Evolutionary conservation across 1,284 basidiomycete genomes (phyloP), one percentile per base, ranked within the genome.

Genomic region (Mycosarcoma maydis): DNA sequence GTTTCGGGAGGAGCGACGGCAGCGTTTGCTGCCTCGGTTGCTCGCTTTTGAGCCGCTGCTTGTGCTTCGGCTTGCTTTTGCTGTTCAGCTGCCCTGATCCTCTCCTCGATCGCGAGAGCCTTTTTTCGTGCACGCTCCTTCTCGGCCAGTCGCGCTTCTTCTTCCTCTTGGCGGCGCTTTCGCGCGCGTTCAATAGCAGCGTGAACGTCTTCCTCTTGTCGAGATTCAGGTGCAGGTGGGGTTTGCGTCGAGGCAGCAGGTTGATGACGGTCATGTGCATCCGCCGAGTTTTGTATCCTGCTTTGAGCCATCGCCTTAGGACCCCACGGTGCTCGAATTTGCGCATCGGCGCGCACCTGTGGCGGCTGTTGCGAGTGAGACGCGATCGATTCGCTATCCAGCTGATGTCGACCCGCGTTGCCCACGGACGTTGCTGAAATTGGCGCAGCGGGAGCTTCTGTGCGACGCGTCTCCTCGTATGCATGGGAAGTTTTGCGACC

Each of bases 171-270:
- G 16, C 78, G 71, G 24, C 79, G 68, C 53, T 68, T 75, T 13
- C 79, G 66, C 6, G 79, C 79, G 14, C 79, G 67, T 50, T 81
- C 79, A 6, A 76, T 76, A 30, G 79, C 69, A 19, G 75, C 72
- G 19, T 72, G 55, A 42, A 78, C 73, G 43, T 80, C 79, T 23
- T 75, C 67, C 26, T 67, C 68, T 9, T 29, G 27, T 33, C 6
- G 45, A 17, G 55, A 16, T 22, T 60, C 34, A 14, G 43, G 2
- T 8, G 37, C 27, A 5, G 39, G 23, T 17, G 38, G n/a, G 13
- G 38, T 20, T 29, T 41, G 52, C 16, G 49, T 37, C 3, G 44
- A 6, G 2, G 20, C 14, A 48, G 38, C 10, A 22, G 40, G 13
- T 33, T 16, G 19, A 10, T 53, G 50, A 5, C 44, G 32, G 2